Base-by-base conservation (phyloP, 2,329 filamentous ascomycete species). In the Zymoseptoria pseudotritici region DNA sequence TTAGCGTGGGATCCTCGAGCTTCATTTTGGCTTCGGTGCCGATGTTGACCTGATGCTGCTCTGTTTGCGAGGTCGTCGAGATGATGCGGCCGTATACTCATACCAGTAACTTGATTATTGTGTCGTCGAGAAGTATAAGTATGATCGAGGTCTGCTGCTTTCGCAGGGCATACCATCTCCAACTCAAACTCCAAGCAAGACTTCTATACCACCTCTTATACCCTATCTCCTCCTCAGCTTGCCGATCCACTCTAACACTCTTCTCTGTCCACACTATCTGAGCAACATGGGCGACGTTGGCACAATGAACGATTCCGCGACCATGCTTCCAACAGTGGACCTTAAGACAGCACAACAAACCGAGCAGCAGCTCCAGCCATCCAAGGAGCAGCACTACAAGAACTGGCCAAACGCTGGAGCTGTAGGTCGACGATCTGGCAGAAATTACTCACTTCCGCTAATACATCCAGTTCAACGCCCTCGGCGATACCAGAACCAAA, bases 391-490 rank as follows among this genome's bases (percentile, higher is more conserved):
- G 8, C 50, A 51, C 22, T 20, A n/a, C 22, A 24, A 24, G 13
- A 22, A 50, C 55, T 57, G 55, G 55, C 55, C 55, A 11, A 57
- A 57, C 19, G 55, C 22, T 1, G 42, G 36, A 19, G 55, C 42
- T 26, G 55, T 51, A 51, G 29, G 46, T 57, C 49, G 19, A 20
- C 22, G 50, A 20, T 3, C 17, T 9, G 11, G 19, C 50, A 21
- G 50, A 9, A n/a, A n/a, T n/a, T n/a, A n/a, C 19, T 20, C 13
- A 51, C 50, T 51, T 11, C 7, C 10, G 1, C 22, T 20, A 20
- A 51, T n/a, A 51, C 20, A 22, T 51, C 8, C 22, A 61, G 59
- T 61, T 61, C 49, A 50, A 61, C 29, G 59, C 53, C 5, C 26
- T 50, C 11, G 50, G 50, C 17, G 53, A 57, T 8, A 42, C 53